A percentile compares a stretch with the other conserved stretches of the same genome.
Evolutionary conservation across 805 yeast genomes (phyloP).

Genomic region (Brettanomyces bruxellensis): DNA sequence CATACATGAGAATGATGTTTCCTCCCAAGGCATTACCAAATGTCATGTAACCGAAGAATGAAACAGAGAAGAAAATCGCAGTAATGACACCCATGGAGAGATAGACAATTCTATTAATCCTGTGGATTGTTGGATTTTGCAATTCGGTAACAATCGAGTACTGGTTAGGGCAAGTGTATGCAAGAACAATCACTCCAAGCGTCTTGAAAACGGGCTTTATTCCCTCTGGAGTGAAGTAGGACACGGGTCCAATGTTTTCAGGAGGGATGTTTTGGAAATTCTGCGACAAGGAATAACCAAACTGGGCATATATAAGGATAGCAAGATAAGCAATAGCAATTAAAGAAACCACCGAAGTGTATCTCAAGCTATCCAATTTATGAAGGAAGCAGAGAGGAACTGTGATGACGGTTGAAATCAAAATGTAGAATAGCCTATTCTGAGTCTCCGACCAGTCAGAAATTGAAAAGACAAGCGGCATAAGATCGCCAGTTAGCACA

Average conservation of each 20-base stretch:
- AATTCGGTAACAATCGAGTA: constrained; percentile 69
- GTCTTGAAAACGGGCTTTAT: constrained; percentile 43
- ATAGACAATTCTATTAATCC: constrained; percentile 35
- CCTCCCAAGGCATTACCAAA: constrained; percentile 62
- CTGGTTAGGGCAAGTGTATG: constrained; percentile 77
- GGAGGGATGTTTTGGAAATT: constrained; percentile 33
- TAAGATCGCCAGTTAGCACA: constrained; percentile 67
- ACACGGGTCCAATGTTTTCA: constrained; percentile 33
- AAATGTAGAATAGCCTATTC: constrained; percentile 43
- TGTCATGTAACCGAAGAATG: constrained; percentile 61
- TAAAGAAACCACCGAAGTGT: constrained; percentile 63
- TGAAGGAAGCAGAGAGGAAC: constrained; percentile 57
- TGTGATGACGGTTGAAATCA: constrained; percentile 41
- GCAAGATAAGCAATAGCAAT: constrained; percentile 57
- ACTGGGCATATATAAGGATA: constrained; percentile 44
- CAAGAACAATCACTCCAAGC: constrained; percentile 68
- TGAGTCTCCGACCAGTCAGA: constrained; percentile 23
- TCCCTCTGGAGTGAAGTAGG: constrained; percentile 33
- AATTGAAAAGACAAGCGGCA: constrained; percentile 45
- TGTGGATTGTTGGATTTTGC: constrained; percentile 40
- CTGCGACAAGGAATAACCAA: constrained; percentile 20
- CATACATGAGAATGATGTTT: constrained; percentile 62
- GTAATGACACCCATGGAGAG: constrained; percentile 47
- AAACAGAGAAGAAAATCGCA: constrained; percentile 51
- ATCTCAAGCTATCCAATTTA: constrained; percentile 58